Evolutionary conservation across 164 flowering plant species (phyloP), one percentile per base, ranked within the genome.

Genomic region (Protea cynaroides): DNA sequence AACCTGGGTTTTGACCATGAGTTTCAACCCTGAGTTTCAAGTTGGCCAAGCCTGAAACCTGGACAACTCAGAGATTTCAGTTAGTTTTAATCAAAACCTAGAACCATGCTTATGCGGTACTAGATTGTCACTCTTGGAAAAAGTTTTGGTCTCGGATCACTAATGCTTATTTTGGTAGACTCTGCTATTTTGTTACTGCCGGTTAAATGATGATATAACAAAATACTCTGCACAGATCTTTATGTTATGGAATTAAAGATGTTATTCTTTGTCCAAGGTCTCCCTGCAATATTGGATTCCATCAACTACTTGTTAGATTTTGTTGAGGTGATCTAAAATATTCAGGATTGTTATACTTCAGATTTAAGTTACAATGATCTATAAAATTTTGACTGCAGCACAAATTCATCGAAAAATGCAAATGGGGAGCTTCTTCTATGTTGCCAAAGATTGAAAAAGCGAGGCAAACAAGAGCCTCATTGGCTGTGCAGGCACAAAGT

Each of bases 341-440:
- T 59, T 59, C 17, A 38, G 50, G 2, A 46, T 61, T 50, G 40
- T 62, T 62, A 14, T 50, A 43, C 49, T 34, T 47, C 34, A 12
- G 34, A 18, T 62, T 51, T 55, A 38, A 64, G 9, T 11, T 10
- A 59, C 46, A 25, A 14, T 53, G 9, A 34, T 34, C 24, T 53
- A 22, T 0, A 25, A n/a, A 37, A 46, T 36, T 60, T 34, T 22
- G 40, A 51, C 25, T 25, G 7, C 62, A 94, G 99, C 99, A 94
- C 75, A 94, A 92, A 80, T 94, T 94, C 72, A 88, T 89, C 63
- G 97, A 86, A 40, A 91, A 82, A 78, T 88, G 94, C 80, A 92
- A 86, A 79, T 69, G 68, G 80, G 96, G 90, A 65, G 89, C 99
- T 64, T 81, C 89, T 57, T 68, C 80, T 62, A 83, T 94, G 93